Base-by-base conservation (phyloP, 805 yeast species). In the Grigorovia transvaalensis region DNA sequence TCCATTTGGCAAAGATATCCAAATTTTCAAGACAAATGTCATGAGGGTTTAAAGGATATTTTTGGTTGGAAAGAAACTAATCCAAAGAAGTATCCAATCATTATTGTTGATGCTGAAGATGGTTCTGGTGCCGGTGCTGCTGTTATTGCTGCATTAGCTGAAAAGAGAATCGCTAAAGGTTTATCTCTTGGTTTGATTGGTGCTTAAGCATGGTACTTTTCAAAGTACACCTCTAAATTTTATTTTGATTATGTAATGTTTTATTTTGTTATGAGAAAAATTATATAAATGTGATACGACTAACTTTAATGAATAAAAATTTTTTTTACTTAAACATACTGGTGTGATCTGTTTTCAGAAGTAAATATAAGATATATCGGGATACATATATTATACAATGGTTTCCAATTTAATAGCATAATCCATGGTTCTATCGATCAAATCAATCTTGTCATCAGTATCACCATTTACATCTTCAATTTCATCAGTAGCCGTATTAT, bases 71-170 rank as follows among this genome's bases (percentile, higher is more conserved):
- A 58, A 18, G 68, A 71, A 43, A 67, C 65, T 53, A 67, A 68
- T 48, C 68, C 71, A 52, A 63, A 70, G 47, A 70, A 70, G 49
- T 88, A 87, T 68, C 97, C 97, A 56, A 81, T 91, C 62, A 71
- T 77, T 57, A 82, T 91, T 60, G 88, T 85, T 44, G 86, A 93
- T 53, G 96, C 98, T 57, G 96, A 90, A 73, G 99, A 91, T 73
- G 99, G 99, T 61, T 84, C 91, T 42, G 97, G 97, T 74, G 96
- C 87, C 51, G 99, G 99, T 66, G 99, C 98, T 51, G 99, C 97
- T 50, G 79, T 91, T 62, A 91, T 91, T 72, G 98, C 99, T 52
- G 96, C 97, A 44, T 78, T 91, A 69, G 84, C 98, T 51, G 80
- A 84, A 69, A 76, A 80, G 67, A 83, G 98, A 74, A 74, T 83